phyloP scores from a whole-genome alignment of 1,139 yeast genomes.

The Hanseniaspora gamundiae region DNA sequence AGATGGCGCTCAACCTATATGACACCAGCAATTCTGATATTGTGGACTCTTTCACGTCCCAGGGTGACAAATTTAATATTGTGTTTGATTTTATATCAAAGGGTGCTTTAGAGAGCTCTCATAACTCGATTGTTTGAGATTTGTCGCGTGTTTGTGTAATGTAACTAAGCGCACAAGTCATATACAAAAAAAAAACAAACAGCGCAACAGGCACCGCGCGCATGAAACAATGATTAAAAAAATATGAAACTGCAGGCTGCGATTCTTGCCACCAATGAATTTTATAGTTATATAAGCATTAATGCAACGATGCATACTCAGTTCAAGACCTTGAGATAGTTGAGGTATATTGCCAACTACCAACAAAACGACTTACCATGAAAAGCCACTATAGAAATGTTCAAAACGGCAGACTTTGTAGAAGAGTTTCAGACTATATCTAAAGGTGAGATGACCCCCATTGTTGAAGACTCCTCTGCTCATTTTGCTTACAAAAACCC shows the following conservation, averaged over 20 bases:
- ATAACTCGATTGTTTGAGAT: neutral
- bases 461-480: slow-evolving; percentile 14
- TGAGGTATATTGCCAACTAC: too few relatives aligned
- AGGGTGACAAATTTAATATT: slow-evolving; percentile 52
- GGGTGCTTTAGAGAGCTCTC: slow-evolving; percentile 55
- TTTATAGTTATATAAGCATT: too few relatives aligned
- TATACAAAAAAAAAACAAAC: neutral
- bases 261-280: too few relatives aligned
- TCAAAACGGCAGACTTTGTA: slow-evolving; percentile 17
- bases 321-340: too few relatives aligned
- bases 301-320: too few relatives aligned
- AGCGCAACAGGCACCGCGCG: neutral
- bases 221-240: slow-evolving; percentile 1
- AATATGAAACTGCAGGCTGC: slow-evolving; percentile 3
- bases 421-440: slow-evolving; percentile 16
- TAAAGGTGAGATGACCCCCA: slow-evolving; percentile 20
- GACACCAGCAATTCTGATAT: slow-evolving; percentile 16
- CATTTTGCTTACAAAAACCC: slow-evolving; percentile 14
- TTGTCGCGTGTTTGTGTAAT: neutral
- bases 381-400: too few relatives aligned
- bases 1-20: slow-evolving; percentile 39
- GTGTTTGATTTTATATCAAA: slow-evolving; percentile 75
- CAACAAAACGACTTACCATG: too few relatives aligned
- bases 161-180: neutral
- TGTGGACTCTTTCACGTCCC: slow-evolving; percentile 19